These are phyloP conservation scores for Hymenoscyphus repandus DNA, from an alignment of 2,329 filamentous ascomycete species.

Conservation along the genomic window DNA sequence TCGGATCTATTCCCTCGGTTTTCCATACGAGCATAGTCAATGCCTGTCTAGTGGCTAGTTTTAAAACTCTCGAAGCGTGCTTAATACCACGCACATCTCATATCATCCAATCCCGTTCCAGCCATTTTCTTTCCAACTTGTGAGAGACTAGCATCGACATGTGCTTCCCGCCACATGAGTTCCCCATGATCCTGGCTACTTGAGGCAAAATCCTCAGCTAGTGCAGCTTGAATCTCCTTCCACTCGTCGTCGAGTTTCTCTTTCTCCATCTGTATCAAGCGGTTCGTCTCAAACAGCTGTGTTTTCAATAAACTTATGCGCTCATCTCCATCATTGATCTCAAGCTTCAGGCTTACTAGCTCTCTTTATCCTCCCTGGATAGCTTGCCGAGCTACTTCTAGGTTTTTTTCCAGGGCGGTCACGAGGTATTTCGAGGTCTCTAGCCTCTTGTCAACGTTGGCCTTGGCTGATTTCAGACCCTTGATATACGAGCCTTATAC, in stretches of 20 bases:
- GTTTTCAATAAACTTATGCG: slow-evolving; percentile 18
- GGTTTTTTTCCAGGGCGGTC: slow-evolving; percentile 14
- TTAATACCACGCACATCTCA: slow-evolving; percentile 18
- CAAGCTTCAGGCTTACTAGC: slow-evolving; percentile 16
- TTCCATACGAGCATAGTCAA: slow-evolving; percentile 17
- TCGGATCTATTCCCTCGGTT: slow-evolving; percentile 15
- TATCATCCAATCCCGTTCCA: slow-evolving; percentile 16
- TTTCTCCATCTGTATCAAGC: slow-evolving; percentile 18
- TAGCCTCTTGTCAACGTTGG: slow-evolving; percentile 13
- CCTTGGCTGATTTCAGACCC: slow-evolving; percentile 15
- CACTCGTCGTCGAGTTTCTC: slow-evolving; percentile 17
- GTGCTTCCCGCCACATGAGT: slow-evolving; percentile 16
- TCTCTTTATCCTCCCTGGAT: slow-evolving; percentile 16
- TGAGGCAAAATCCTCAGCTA: slow-evolving; percentile 13
- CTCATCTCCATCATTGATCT: slow-evolving; percentile 16
- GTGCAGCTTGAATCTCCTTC: slow-evolving; percentile 16
- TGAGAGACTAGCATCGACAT: slow-evolving; percentile 17
- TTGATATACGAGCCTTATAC: slow-evolving; percentile 16
- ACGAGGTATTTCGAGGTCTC: slow-evolving; percentile 15
- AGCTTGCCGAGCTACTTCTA: slow-evolving; percentile 15
- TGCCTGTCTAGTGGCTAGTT: slow-evolving; percentile 12
- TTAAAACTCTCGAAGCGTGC: slow-evolving; percentile 18
- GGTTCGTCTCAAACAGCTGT: slow-evolving; percentile 18
- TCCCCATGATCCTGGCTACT: slow-evolving; percentile 17
- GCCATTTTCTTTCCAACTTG: slow-evolving; percentile 17